phyloP scores from a whole-genome alignment of 176 grass and related monocot species.

The Typha latifolia region DNA sequence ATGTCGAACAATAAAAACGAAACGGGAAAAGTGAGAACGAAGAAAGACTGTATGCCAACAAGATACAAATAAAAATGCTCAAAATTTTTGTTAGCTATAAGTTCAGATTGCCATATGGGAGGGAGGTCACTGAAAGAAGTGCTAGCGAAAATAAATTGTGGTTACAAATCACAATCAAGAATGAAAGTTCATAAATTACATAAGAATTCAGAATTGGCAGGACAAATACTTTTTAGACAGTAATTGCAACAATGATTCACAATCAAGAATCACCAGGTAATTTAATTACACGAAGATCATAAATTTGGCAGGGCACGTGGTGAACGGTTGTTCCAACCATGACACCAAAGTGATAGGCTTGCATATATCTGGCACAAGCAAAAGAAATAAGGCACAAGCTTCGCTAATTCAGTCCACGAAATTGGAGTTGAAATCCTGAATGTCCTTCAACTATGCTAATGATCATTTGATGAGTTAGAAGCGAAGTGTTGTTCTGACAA shows the following conservation, averaged over 20 bases:
- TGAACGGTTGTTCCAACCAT: background rate
- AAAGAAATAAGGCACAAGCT: background rate
- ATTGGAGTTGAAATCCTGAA: background rate
- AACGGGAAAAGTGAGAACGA: too few relatives aligned
- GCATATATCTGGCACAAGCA: background rate
- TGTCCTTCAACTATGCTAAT: background rate
- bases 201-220: too few relatives aligned
- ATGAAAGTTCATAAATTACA: too few relatives aligned
- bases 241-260: background rate
- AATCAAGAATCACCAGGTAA: background rate
- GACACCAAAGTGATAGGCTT: background rate
- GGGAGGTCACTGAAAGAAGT: too few relatives aligned
- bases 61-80: too few relatives aligned
- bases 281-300: background rate
- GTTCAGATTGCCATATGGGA: too few relatives aligned
- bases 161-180: too few relatives aligned
- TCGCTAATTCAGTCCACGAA: background rate
- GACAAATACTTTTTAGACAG: background rate
- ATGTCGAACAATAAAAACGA: too few relatives aligned
- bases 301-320: background rate
- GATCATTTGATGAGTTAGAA: conserved; percentile 2
- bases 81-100: too few relatives aligned
- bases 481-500: background rate
- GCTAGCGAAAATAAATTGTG: too few relatives aligned
- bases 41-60: too few relatives aligned